Base-by-base conservation (phyloP, 176 grass and related monocot species). In the Tuctoria greenei region DNA sequence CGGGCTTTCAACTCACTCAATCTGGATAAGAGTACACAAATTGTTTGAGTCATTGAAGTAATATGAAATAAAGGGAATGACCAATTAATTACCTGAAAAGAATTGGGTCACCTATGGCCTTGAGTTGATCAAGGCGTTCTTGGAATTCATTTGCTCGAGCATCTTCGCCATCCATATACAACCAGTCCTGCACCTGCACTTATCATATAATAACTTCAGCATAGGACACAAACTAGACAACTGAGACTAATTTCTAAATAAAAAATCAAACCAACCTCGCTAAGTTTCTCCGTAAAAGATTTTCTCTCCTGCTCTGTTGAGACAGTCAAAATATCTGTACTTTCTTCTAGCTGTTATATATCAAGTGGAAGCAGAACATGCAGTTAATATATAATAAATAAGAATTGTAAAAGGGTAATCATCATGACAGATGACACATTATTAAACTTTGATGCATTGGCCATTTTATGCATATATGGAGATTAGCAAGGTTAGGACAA, bases 131-230 rank as follows among this genome's bases (percentile, higher is more conserved):
- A 68, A 99, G 80, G 4, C 58, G 89, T 76, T 93, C 92, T 88
- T 95, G 63, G 49, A 99, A 99, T 89, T 95, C 96, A 55, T 79
- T 88, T 63, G 92, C 89, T 90, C 85, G 85, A 84, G 92, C 96
- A 66, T 99, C 96, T 80, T 99, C 96, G 39, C 92, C 96, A 23
- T 99, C 96, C 92, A 90, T 95, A 68, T 99, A 99, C 64, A 99
- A 83, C 96, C 96, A 99, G 50, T 99, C 96, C 75, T 99, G 92
- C 36, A 95, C 96, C 96, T 99, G 75, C 71, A 82, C 18, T 82
- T 70, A 41, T 16, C 69, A 46, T 58, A 81, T 25, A 74, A 46
- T 31, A 0, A 83, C 23, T 56, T 66, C 71, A 73, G 74, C 25
- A 61, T 71, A 31, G 68, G 42, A 81, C 13, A 64, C 49, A 42